Evolutionary conservation across 2,329 filamentous ascomycete species (phyloP).

Genomic region (Pochonia chlamydosporia): DNA sequence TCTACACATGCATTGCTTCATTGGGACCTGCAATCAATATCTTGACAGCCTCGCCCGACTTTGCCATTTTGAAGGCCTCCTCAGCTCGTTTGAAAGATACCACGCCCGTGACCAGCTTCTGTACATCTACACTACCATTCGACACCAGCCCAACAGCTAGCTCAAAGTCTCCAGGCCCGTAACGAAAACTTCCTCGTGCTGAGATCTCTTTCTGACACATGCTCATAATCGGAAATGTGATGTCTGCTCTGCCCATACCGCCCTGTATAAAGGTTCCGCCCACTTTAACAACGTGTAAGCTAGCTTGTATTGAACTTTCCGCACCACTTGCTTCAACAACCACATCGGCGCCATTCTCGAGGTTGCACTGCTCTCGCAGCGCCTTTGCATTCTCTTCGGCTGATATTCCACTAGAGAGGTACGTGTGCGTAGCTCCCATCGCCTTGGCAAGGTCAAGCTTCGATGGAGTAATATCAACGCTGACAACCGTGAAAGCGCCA

Average conservation of each 20-base stretch:
- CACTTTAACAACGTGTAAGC: constrained; percentile 61
- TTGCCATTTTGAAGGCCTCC: constrained; percentile 79
- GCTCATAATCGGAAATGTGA: constrained; percentile 86
- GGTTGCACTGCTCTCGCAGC: constrained; percentile 55
- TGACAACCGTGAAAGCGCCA: constrained; percentile 74
- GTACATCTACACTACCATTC: constrained; percentile 68
- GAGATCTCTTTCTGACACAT: constrained; percentile 86
- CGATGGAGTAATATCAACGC: constrained; percentile 76
- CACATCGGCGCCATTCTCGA: constrained; percentile 65
- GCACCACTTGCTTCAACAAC: constrained; percentile 78
- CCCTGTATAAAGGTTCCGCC: constrained; percentile 79
- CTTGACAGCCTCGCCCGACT: constrained; percentile 72
- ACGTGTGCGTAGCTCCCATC: constrained; percentile 68
- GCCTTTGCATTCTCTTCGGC: constrained; percentile 69
- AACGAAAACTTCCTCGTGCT: constrained; percentile 81
- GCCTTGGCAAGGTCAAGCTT: constrained; percentile 72
- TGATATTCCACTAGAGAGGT: constrained; percentile 55
- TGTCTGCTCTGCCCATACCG: constrained; percentile 83
- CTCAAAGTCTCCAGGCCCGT: constrained; percentile 80
- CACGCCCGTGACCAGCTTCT: constrained; percentile 70
- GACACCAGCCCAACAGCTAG: constrained; percentile 73
- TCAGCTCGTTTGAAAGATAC: constrained; percentile 80
- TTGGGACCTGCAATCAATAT: constrained; percentile 61
- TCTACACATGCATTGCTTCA: no score
- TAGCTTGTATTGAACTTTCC: constrained; percentile 70